Base-by-base conservation (phyloP, 257 asterid genomes). In the Lavandula angustifolia region DNA sequence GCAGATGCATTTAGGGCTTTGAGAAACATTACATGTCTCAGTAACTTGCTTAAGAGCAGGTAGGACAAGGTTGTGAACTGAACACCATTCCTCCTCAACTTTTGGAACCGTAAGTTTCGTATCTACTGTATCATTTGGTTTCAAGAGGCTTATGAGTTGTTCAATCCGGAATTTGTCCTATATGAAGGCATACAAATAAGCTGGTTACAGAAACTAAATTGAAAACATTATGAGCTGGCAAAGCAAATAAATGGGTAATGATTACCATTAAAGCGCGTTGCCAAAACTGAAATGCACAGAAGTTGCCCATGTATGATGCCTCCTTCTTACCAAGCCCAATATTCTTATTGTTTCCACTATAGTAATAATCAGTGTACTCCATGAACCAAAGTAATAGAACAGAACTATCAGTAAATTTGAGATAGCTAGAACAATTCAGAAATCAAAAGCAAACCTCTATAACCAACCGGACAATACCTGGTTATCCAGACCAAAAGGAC, bases 11-110 rank as follows among this genome's bases (percentile, higher is more conserved):
- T 52, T 32, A 47, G 55, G 37, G 67, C 37, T 68, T 16, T 42
- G 55, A 60, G 48, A 63, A 67, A 62, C 53, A 85, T 33, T 89
- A 92, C 99, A 92, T 71, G 90, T 64, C 66, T 82, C 96, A 42
- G 81, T 73, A 67, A 86, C 87, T 81, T 81, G 95, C 68, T 79
- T 77, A 65, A 92, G 89, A 34, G 99, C 85, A 65, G 97, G 72
- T 56, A 42, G 88, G 79, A 87, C 81, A 75, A 92, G 99, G 74
- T 83, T 74, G 77, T 92, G 99, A 60, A 62, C 62, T 48, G 85
- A 82, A 81, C 97, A 89, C 97, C 99, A 92, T 71, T 87, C 95
- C 72, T 84, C 99, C 85, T 85, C 95, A 5, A 64, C 46, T 78
- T 83, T 71, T 32, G 79, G 76, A 61, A 76, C 75, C 61, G 53